phyloP scores from a whole-genome alignment of 305 asterid genomes.

The Fraxinus paxiana region DNA sequence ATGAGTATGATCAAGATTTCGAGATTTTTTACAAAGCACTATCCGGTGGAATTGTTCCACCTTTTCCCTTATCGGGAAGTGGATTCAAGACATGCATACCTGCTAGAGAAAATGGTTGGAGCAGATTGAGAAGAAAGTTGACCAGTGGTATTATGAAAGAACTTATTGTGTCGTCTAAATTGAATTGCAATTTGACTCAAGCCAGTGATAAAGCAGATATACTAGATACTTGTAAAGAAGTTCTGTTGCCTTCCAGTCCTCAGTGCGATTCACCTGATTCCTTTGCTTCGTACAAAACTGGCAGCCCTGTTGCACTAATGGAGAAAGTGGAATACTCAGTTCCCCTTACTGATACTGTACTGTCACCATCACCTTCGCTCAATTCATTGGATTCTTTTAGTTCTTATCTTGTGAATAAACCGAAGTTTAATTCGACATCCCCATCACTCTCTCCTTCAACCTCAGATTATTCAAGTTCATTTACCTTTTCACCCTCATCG shows the following conservation, averaged over 20 bases:
- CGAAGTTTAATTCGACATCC: slow-evolving; percentile 45
- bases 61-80: slow-evolving; percentile 56
- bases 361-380: slow-evolving; percentile 48
- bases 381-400: slow-evolving; percentile 58
- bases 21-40: slow-evolving; percentile 70
- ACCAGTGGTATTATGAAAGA: slow-evolving; percentile 48
- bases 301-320: slow-evolving; percentile 40
- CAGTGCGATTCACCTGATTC: slow-evolving; percentile 44
- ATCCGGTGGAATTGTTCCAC: slow-evolving; percentile 75
- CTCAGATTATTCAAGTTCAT: slow-evolving; percentile 74
- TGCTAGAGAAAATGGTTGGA: slow-evolving; percentile 74
- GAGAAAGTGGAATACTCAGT: slow-evolving; percentile 25
- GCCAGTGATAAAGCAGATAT: slow-evolving; percentile 22
- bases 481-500: slow-evolving; percentile 78
- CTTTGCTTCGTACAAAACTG: slow-evolving; percentile 42
- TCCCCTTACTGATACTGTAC: slow-evolving; percentile 30
- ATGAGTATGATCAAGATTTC: slow-evolving; percentile 67
- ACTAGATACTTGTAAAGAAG: slow-evolving; percentile 22
- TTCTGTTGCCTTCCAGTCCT: slow-evolving; percentile 33
- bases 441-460: slow-evolving; percentile 78
- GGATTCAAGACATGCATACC: slow-evolving; percentile 68
- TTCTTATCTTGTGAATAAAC: slow-evolving; percentile 43
- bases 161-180: slow-evolving; percentile 40
- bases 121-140: slow-evolving; percentile 57
- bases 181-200: slow-evolving; percentile 20